Percentiles rank a stretch among this genome's conserved stretches.
Evolutionary conservation across 2,329 filamentous ascomycete genomes (phyloP).

Genomic region (Ceratocystiopsis sp.): DNA sequence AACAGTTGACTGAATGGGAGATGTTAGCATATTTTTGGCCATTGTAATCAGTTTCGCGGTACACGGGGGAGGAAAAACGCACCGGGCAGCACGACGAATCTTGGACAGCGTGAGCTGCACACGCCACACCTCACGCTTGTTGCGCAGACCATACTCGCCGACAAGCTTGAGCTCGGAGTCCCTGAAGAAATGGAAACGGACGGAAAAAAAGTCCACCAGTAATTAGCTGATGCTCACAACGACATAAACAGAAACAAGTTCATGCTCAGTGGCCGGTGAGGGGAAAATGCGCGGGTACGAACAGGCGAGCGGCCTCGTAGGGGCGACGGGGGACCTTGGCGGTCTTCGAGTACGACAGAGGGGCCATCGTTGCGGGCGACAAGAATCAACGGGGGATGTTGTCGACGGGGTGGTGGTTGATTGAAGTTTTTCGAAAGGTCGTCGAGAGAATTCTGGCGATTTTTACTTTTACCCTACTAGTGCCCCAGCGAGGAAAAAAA

Average conservation of each 20-base stretch:
- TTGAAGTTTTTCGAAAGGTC: too few relatives aligned
- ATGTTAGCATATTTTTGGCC: too few relatives aligned
- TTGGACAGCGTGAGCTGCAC: constrained; percentile 99
- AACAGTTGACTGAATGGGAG: constrained; percentile 89
- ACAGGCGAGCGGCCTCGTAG: constrained; percentile 99
- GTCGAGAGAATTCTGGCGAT: neutral
- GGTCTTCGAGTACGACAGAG: constrained; percentile 90
- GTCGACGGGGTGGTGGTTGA: constrained; percentile 2
- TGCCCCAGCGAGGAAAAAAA: constrained; percentile 1
- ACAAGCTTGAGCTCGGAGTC: constrained; percentile 99
- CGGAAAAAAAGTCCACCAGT: neutral
- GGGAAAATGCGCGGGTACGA: constrained; percentile 38
- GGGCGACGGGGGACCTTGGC: constrained; percentile 91
- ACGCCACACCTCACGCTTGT: constrained; percentile 99
- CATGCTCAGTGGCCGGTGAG: constrained; percentile 64
- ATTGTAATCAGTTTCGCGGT: too few relatives aligned
- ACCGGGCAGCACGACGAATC: constrained; percentile 99
- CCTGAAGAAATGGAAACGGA: constrained; percentile 33
- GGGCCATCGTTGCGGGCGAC: constrained; percentile 15
- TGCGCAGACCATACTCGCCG: constrained; percentile 98
- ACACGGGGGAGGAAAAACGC: constrained; percentile 21
- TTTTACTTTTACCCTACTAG: constrained; percentile 7
- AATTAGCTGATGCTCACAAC: constrained; percentile 38
- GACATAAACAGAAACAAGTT: constrained; percentile 93
- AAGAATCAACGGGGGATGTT: neutral